Evolutionary conservation across 2,329 filamentous ascomycete species (phyloP).

Genomic region (Alternaria arborescens): DNA sequence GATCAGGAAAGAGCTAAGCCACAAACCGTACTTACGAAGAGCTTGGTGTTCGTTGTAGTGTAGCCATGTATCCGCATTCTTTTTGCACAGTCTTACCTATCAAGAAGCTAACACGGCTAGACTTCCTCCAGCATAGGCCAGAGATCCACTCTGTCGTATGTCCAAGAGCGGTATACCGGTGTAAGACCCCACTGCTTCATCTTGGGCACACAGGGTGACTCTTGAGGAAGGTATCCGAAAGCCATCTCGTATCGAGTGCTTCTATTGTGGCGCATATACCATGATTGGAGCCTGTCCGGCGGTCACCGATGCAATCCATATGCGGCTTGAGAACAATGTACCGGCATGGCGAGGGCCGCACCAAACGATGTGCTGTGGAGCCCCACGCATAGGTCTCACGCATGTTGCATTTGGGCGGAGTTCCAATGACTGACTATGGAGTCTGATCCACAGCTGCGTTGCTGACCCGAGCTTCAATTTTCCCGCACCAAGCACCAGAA

Average conservation of each 20-base stretch:
- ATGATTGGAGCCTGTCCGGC: constrained; percentile 2
- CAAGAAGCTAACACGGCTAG: not conserved
- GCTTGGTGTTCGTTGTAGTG: not conserved
- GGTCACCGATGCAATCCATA: not conserved
- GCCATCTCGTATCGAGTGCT: not conserved
- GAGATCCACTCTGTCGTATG: constrained; percentile 6
- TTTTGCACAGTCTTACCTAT: not conserved
- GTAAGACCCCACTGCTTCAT: not conserved
- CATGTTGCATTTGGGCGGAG: constrained; percentile 11
- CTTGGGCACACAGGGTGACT: not conserved
- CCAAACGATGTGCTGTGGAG: constrained; percentile 3
- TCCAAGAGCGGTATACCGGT: constrained; percentile 18
- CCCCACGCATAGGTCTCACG: constrained; percentile 7
- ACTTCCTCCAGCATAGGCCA: constrained; percentile 12
- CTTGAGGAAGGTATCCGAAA: not conserved
- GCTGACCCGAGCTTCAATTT: constrained; percentile 7
- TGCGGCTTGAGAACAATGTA: constrained; percentile 4
- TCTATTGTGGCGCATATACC: not conserved
- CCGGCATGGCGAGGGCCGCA: constrained; percentile 7
- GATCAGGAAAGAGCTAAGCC: not conserved
- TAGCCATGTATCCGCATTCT: not conserved
- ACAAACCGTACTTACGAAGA: not conserved
- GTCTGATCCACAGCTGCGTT: constrained; percentile 6
- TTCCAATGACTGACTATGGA: constrained; percentile 10
- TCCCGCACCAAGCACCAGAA: constrained; percentile 13